Conservation (phyloP, 2,329 filamentous ascomycete genomes). For the Aspergillus brunneoviolaceus region DNA sequence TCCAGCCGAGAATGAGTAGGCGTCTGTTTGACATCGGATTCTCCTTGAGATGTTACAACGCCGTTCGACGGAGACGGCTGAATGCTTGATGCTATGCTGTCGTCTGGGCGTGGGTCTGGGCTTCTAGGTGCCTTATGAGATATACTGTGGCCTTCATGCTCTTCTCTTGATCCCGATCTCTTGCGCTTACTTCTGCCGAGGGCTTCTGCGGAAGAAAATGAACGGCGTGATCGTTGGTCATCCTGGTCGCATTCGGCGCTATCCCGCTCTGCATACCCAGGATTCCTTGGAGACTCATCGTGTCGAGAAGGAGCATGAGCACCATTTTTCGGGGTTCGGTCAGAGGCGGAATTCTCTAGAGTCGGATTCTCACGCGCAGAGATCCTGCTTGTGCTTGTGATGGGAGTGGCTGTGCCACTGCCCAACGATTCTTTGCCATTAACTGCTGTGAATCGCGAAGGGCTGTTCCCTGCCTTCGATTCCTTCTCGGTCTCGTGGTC, state of each 20-base stretch:
- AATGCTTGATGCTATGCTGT: constrained; percentile 25
- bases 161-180: constrained; percentile 64
- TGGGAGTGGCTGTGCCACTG: constrained; percentile 15
- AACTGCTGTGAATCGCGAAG: constrained; percentile 48
- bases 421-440: constrained; percentile 40
- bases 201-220: constrained; percentile 23
- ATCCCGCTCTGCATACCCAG: constrained; percentile 47
- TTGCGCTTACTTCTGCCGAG: constrained; percentile 62
- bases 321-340: constrained; percentile 4
- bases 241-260: constrained; percentile 25
- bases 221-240: constrained; percentile 24
- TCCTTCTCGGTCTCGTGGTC: constrained; percentile 36
- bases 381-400: constrained; percentile 13
- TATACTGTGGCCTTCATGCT: constrained; percentile 31
- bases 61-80: constrained; percentile 23
- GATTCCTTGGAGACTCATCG: constrained; percentile 53
- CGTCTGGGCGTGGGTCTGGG: constrained; percentile 42
- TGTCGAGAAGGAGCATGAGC: constrained; percentile 26
- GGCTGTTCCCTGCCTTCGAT: constrained; percentile 41
- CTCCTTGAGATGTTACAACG: constrained; percentile 16
- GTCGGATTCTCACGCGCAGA: constrained; percentile 21
- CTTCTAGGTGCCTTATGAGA: constrained; percentile 38
- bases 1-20: constrained; percentile 27
- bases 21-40: constrained; percentile 23
- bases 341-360: not conserved